These are phyloP conservation scores for Dioscorea cayenensis DNA, from an alignment of 116 monocot species.

Conservation along the genomic window DNA sequence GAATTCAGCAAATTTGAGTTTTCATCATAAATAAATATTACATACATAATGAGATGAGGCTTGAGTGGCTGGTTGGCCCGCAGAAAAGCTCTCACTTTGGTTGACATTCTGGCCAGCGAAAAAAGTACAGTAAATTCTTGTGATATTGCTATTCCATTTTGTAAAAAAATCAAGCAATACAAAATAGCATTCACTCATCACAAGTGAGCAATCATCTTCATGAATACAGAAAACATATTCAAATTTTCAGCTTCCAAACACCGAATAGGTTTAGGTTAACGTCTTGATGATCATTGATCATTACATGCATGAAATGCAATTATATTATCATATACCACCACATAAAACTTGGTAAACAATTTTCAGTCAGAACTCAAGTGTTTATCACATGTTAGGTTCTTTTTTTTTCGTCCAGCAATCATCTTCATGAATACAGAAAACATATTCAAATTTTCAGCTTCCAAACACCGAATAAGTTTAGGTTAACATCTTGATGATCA, in stretches of 20 bases:
- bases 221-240: background rate
- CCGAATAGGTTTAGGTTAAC: too few species aligned
- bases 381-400: too few species aligned
- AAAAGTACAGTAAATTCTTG: background rate
- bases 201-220: background rate
- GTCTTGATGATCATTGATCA: too few species aligned
- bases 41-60: conserved; percentile 29
- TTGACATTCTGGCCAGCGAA: conserved; percentile 41
- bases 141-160: background rate
- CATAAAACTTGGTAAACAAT: too few species aligned
- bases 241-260: background rate
- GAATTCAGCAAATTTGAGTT: background rate
- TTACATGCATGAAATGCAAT: too few species aligned
- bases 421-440: background rate
- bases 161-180: background rate
- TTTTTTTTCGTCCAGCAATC: background rate
- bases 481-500: too few species aligned
- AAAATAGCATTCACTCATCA: background rate
- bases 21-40: conserved; percentile 18
- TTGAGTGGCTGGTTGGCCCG: conserved; percentile 13
- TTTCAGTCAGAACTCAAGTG: too few species aligned
- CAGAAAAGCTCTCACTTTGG: conserved; percentile 25
- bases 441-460: background rate
- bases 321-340: too few species aligned
- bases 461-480: too few species aligned